phyloP scores from a whole-genome alignment of 2,329 filamentous ascomycete species.

The Neonectria hederae region DNA sequence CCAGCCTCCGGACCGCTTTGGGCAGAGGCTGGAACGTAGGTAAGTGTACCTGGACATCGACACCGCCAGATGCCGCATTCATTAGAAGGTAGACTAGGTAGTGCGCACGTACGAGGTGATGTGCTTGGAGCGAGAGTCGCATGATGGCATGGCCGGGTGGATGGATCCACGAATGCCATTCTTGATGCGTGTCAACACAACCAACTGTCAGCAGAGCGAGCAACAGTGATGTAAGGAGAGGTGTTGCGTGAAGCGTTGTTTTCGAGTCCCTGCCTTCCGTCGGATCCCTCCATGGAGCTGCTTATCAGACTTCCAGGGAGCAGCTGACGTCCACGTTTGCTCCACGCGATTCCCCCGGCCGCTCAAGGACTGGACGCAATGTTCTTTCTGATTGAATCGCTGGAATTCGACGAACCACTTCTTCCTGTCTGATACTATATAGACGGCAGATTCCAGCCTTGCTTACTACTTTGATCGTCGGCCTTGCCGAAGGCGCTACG shows the following conservation, averaged over 20 bases:
- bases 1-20: conserved; percentile 19
- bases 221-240: conserved; percentile 12
- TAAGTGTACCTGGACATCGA: not conserved
- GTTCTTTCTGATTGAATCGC: not conserved
- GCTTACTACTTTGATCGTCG: not conserved
- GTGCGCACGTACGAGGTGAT: not conserved
- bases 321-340: not conserved
- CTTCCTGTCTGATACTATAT: not conserved
- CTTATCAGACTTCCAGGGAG: not conserved
- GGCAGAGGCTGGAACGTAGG: conserved; percentile 20
- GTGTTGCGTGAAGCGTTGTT: not conserved
- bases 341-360: not conserved
- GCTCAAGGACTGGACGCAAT: not conserved
- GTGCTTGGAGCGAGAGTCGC: not conserved
- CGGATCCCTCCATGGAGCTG: not conserved
- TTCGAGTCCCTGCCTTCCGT: not conserved
- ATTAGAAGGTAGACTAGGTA: not conserved
- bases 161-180: not conserved
- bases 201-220: not conserved
- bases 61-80: conserved; percentile 4
- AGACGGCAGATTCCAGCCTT: not conserved
- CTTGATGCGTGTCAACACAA: not conserved
- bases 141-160: not conserved
- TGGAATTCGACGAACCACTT: not conserved
- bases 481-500: too few species aligned